These are phyloP conservation scores for Fusarium anthophilum DNA, from an alignment of 2,329 filamentous ascomycete genomes.

Conservation along the genomic window DNA sequence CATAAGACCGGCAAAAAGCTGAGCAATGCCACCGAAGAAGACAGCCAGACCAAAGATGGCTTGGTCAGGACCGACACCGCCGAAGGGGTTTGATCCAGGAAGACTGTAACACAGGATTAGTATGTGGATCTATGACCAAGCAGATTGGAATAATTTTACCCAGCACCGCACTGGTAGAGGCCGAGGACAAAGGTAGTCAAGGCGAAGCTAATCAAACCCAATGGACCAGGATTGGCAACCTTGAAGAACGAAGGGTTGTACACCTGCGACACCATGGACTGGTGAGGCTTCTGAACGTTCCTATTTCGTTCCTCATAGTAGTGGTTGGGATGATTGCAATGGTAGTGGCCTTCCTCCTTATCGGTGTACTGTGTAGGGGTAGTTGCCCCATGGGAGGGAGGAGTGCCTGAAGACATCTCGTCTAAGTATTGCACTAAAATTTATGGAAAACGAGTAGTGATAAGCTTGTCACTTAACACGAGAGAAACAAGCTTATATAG, in stretches of 20 bases:
- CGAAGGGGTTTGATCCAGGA: constrained; percentile 47
- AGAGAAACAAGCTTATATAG: neutral
- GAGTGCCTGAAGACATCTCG: constrained; percentile 35
- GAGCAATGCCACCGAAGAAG: constrained; percentile 72
- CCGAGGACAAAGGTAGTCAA: constrained; percentile 70
- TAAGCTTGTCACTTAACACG: neutral
- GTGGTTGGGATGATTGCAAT: constrained; percentile 24
- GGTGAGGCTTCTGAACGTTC: constrained; percentile 39
- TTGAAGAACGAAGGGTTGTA: constrained; percentile 50
- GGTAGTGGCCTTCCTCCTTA: constrained; percentile 31
- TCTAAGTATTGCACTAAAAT: neutral
- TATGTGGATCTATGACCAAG: neutral
- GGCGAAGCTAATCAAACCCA: constrained; percentile 71
- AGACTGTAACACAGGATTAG: constrained; percentile 38
- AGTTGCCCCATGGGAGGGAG: constrained; percentile 36
- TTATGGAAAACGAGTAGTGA: neutral
- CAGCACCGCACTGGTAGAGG: constrained; percentile 55
- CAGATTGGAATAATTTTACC: constrained; percentile 55
- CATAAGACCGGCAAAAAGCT: constrained; percentile 72
- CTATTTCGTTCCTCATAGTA: constrained; percentile 21
- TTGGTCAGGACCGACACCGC: constrained; percentile 48
- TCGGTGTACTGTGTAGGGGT: constrained; percentile 41
- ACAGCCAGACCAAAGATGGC: constrained; percentile 50
- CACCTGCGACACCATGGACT: constrained; percentile 50
- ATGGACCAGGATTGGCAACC: constrained; percentile 67